Base-by-base conservation (phyloP, 2,329 filamentous ascomycete species). In the Calonectria pauciramosa region DNA sequence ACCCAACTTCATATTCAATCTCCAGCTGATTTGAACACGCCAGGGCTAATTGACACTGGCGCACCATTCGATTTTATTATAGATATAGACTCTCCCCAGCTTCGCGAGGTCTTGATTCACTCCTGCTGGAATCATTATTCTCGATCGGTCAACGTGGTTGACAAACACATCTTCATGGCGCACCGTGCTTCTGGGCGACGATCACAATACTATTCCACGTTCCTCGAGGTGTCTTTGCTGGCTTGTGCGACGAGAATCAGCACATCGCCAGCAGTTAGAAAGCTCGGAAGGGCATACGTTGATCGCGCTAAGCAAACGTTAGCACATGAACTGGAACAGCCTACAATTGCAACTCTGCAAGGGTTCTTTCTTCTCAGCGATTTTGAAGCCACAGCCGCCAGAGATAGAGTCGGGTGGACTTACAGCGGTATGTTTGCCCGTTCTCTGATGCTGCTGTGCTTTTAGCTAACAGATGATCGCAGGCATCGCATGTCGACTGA, bases 1-100 rank as follows among this genome's bases (percentile, higher is more conserved):
- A 69, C 67, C 8, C 67, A 69, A 44, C 54, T 69, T 28, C 67
- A 69, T 28, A 69, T 69, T 18, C 67, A 69, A 41, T 60, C 67
- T 18, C 28, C 23, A 5, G n/a, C 26, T 4, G 52, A 47, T 14
- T 16, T 26, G 2, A 34, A 54, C 14, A 49, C 52, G 0, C n/a
- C 14, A n/a, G 38, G 20, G 4, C 34, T 23, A 16, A 16, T 18
- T 2, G 28, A 59, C 13, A n/a, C 23, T 4, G 11, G 7, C 20
- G 20, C 38, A 8, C 23, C 41, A n/a, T 4, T 38, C 26, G 30
- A 51, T 28, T 69, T 69, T 16, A 18, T 49, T 9, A n/a, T 69
- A 3, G 32, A 69, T 26, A 69, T 63, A 38, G 67, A 69, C 30
- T 54, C 47, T 6, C 66, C 52, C 10, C 67, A 69, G 28, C 67